These are phyloP conservation scores for Kuraishia ogatae DNA, from an alignment of 805 yeast genomes.

Conservation along the genomic window DNA sequence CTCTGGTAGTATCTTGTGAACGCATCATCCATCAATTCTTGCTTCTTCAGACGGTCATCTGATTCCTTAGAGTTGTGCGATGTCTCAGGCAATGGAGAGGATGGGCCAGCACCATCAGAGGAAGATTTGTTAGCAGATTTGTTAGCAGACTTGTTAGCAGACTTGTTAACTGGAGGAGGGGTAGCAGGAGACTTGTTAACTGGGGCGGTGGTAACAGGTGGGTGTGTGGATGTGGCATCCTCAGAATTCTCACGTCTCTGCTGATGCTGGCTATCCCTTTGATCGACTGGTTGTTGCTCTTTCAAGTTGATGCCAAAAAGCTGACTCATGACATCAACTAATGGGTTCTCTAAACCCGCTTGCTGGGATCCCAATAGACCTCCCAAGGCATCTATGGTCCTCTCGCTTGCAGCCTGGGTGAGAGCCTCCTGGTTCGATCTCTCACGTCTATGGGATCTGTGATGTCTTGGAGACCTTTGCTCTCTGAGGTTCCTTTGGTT, in stretches of 20 bases:
- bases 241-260: too few species aligned
- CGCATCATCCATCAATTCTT: not conserved
- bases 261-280: not conserved
- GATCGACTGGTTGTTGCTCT: not conserved
- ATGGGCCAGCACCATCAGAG: too few species aligned
- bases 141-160: too few species aligned
- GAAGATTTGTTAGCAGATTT: too few species aligned
- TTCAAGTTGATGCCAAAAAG: not conserved
- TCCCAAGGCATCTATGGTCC: not conserved
- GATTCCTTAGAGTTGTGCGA: not conserved
- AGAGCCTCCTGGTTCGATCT: not conserved
- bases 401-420: not conserved
- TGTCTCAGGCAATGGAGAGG: not conserved
- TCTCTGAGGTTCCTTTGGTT: not conserved
- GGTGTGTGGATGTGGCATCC: too few species aligned
- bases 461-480: too few species aligned
- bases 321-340: not conserved
- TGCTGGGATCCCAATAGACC: not conserved
- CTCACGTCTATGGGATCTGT: not conserved
- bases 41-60: not conserved
- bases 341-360: not conserved
- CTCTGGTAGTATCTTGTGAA: not conserved
- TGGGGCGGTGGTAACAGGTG: too few species aligned
- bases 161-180: too few species aligned
- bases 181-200: too few species aligned